phyloP scores from a whole-genome alignment of 306 rosid species.

The Vachellia pachyceras region DNA sequence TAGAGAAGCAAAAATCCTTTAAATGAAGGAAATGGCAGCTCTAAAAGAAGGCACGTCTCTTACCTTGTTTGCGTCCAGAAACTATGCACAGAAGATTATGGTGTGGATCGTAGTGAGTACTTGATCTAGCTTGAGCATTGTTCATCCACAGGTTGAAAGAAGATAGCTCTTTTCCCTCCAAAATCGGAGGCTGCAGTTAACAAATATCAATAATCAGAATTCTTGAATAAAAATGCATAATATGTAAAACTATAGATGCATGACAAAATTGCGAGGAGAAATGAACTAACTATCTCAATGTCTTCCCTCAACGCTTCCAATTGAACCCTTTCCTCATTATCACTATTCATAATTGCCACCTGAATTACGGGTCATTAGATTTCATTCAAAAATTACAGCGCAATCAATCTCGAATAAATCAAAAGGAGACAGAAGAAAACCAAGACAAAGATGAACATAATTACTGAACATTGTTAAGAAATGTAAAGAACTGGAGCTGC shows the following conservation, averaged over 20 bases:
- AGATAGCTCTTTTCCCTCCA: conserved; percentile 64
- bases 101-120: conserved; percentile 97
- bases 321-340: conserved; percentile 68
- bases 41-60: conserved; percentile 23
- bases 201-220: conserved; percentile 35
- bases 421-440: background rate
- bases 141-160: conserved; percentile 97
- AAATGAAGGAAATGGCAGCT: conserved; percentile 5
- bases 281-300: conserved; percentile 61
- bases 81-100: conserved; percentile 88
- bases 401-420: conserved; percentile 21
- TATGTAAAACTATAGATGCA: conserved; percentile 16
- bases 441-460: conserved; percentile 8
- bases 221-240: conserved; percentile 20
- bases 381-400: conserved; percentile 24
- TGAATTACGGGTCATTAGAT: conserved; percentile 44
- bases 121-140: conserved; percentile 82
- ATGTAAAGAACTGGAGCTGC: background rate
- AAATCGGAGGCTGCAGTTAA: conserved; percentile 68
- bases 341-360: conserved; percentile 76
- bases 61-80: conserved; percentile 90
- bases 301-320: conserved; percentile 68
- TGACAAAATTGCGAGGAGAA: conserved; percentile 34
- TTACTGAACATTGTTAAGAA: conserved; percentile 16
- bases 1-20: background rate